A percentile compares a stretch with the other conserved stretches of the same genome.
phyloP scores from a whole-genome alignment of 176 grass and related monocot genomes.

The Leersia perrieri region DNA sequence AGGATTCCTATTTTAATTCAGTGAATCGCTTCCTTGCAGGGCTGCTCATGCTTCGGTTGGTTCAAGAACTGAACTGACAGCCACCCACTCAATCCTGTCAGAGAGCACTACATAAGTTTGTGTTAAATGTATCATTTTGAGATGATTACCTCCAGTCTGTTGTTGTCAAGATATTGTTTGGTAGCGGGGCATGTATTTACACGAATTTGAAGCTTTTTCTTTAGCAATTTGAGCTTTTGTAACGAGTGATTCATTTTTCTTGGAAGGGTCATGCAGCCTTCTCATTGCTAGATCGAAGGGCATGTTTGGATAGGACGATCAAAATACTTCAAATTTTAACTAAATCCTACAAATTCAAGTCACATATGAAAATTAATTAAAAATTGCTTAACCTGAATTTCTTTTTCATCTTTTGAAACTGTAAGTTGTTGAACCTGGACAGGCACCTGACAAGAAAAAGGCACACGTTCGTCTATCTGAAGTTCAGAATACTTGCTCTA shows the following conservation, averaged over 20 bases:
- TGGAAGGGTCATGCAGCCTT: neutral
- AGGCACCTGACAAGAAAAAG: neutral
- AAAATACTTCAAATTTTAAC: neutral
- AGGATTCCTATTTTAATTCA: neutral
- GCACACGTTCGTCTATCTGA: neutral
- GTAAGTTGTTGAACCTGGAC: neutral
- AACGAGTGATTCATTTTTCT: neutral
- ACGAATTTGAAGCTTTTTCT: conserved; percentile 4
- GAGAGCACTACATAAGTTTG: neutral
- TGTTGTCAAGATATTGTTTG: conserved; percentile 30
- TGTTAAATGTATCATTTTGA: conserved; percentile 23
- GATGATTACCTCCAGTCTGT: conserved; percentile 9
- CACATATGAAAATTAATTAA: neutral
- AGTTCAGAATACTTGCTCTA: neutral
- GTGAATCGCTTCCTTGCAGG: conserved; percentile 32
- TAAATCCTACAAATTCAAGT: neutral
- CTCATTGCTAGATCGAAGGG: neutral
- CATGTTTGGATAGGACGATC: neutral
- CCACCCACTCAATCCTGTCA: neutral
- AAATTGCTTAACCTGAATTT: neutral
- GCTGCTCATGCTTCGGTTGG: conserved; percentile 64
- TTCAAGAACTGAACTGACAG: conserved; percentile 35
- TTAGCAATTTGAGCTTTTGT: conserved; percentile 15
- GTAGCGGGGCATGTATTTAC: neutral
- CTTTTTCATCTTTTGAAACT: neutral